Evolutionary conservation across 177 flowering plant species (phyloP).

Genomic region (Telopea speciosissima): DNA sequence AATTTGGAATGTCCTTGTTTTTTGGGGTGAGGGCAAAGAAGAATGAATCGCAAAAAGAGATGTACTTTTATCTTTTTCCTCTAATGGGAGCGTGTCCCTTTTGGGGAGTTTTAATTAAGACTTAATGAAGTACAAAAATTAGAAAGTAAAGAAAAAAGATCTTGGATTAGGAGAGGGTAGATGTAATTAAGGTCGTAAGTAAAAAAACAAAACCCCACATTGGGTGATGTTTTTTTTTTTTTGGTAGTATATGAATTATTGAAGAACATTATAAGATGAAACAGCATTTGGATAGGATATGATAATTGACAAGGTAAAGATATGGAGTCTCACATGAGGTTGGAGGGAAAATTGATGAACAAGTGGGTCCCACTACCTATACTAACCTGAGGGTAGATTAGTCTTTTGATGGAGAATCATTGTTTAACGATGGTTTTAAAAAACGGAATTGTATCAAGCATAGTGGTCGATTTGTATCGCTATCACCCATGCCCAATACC

Average conservation of each 20-base stretch:
- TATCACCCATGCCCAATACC: no score
- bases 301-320: neutral
- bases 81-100: neutral
- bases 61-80: neutral
- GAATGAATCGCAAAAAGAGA: neutral
- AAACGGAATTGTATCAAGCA: no score
- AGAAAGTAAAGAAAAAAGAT: no score
- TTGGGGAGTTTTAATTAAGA: neutral
- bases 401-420: no score
- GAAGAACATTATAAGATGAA: neutral
- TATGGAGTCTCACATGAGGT: no score
- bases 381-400: no score
- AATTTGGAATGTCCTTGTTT: no score
- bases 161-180: neutral
- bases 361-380: no score
- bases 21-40: neutral
- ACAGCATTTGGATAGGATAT: neutral
- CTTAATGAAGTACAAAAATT: neutral
- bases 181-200: no score
- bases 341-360: no score
- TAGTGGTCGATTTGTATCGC: no score
- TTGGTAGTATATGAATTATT: slow-evolving; percentile 3
- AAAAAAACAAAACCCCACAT: neutral
- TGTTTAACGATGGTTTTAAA: no score
- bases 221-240: slow-evolving; percentile 8